A percentile compares a stretch with the other conserved stretches of the same genome.
Evolutionary conservation across 306 rosid genomes (phyloP).

Genomic region (Geum urbanum): DNA sequence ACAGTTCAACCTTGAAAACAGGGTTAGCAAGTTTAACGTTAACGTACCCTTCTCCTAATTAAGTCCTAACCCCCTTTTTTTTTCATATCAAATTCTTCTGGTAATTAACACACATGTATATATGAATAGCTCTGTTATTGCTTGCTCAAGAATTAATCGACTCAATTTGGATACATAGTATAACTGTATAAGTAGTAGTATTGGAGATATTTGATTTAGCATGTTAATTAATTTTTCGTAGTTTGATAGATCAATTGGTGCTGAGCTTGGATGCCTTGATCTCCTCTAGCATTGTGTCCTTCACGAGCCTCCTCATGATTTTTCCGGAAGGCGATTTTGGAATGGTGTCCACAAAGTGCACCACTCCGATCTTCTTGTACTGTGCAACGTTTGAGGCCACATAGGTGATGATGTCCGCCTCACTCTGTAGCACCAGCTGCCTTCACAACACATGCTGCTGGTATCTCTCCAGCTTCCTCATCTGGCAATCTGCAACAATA

Average conservation of each 20-base stretch:
- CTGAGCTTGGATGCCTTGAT: constrained; percentile 30
- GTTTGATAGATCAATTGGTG: background rate
- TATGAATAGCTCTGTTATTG: background rate
- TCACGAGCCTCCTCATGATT: constrained; percentile 78
- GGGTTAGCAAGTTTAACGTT: too few relatives aligned
- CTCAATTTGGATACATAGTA: too few relatives aligned
- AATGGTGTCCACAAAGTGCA: constrained; percentile 67
- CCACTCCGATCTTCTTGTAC: constrained; percentile 78
- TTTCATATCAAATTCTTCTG: too few relatives aligned
- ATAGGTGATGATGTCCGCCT: constrained; percentile 58
- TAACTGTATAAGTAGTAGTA: too few relatives aligned
- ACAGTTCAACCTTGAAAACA: too few relatives aligned
- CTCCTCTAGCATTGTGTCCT: constrained; percentile 49
- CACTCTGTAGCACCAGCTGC: constrained; percentile 49
- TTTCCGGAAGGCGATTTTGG: constrained; percentile 95
- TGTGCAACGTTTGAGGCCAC: constrained; percentile 75
- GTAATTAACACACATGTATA: too few relatives aligned
- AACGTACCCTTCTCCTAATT: too few relatives aligned
- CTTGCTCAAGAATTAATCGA: too few relatives aligned
- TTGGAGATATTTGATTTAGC: background rate
- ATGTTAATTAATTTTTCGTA: background rate
- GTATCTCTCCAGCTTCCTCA: constrained; percentile 91
- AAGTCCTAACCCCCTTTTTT: too few relatives aligned
- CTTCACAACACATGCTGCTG: constrained; percentile 78
- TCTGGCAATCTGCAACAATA: constrained; percentile 56